These are phyloP conservation scores for Hyaloscypha variabilis DNA, from an alignment of 495 filamentous ascomycete species.

Conservation along the genomic window DNA sequence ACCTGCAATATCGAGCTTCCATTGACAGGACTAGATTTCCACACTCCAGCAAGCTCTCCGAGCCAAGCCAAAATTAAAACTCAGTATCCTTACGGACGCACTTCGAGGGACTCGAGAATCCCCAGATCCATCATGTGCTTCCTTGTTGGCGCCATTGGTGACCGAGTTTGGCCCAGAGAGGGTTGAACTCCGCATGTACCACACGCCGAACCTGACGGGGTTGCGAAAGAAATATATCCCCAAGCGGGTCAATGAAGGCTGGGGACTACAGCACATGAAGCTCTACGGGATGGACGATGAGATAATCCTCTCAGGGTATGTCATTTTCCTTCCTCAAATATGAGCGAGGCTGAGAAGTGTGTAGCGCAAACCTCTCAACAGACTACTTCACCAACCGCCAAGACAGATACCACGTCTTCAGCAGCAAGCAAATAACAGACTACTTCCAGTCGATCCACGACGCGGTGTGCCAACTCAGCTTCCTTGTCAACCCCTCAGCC, in stretches of 20 bases:
- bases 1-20: background rate
- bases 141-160: conserved; percentile 79
- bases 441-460: conserved; percentile 81
- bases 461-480: conserved; percentile 79
- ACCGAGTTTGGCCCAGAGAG: conserved; percentile 79
- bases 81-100: conserved; percentile 93
- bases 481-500: conserved; percentile 67
- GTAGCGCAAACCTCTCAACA: conserved; percentile 90
- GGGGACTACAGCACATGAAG: conserved; percentile 99
- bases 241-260: conserved; percentile 92
- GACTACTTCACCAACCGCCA: conserved; percentile 98
- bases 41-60: conserved; percentile 76
- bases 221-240: conserved; percentile 81
- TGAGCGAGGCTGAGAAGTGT: too few relatives aligned
- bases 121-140: conserved; percentile 86
- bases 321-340: too few relatives aligned
- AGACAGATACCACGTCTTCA: conserved; percentile 93
- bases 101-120: conserved; percentile 90
- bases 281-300: conserved; percentile 96
- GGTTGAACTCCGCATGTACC: conserved; percentile 96
- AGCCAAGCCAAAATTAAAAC: conserved; percentile 72
- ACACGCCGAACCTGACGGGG: conserved; percentile 94
- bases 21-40: conserved; percentile 57
- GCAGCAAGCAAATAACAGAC: conserved; percentile 72
- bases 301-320: conserved; percentile 91